Evolutionary conservation across 1,284 basidiomycete genomes (phyloP).

Genomic region (Malassezia globosa): DNA sequence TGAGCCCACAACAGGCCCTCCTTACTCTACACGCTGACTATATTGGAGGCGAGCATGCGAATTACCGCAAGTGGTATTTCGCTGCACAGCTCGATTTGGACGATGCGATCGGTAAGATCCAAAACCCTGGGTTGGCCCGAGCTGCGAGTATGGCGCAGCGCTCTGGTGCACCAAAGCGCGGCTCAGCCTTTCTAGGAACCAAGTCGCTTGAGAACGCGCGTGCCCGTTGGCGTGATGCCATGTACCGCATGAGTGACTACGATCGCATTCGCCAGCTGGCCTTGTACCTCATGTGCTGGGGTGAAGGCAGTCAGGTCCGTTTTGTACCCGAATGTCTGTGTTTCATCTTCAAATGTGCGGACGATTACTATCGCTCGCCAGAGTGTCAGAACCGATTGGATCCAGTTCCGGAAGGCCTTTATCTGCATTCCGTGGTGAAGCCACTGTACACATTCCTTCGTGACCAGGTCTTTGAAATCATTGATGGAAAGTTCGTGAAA

Average conservation of each 20-base stretch:
- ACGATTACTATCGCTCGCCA: constrained; percentile 98
- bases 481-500: constrained; percentile 82
- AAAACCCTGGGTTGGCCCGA: constrained; percentile 78
- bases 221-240: constrained; percentile 88
- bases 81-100: constrained; percentile 97
- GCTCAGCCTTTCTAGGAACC: constrained; percentile 50
- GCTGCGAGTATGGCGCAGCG: constrained; percentile 64
- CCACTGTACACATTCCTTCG: constrained; percentile 95
- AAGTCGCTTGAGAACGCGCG: constrained; percentile 73
- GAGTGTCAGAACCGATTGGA: constrained; percentile 92
- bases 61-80: constrained; percentile 73
- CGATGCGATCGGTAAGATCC: constrained; percentile 83
- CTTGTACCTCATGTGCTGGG: constrained; percentile 91
- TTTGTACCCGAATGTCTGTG: constrained; percentile 94
- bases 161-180: constrained; percentile 18
- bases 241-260: constrained; percentile 98
- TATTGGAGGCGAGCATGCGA: constrained; percentile 67
- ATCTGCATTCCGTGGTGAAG: constrained; percentile 78
- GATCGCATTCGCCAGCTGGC: constrained; percentile 93
- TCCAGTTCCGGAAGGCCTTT: constrained; percentile 87
- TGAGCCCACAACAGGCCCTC: constrained; percentile 83
- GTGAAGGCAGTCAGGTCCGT: constrained; percentile 95
- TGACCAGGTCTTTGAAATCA: constrained; percentile 93
- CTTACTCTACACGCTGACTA: constrained; percentile 95
- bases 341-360: constrained; percentile 99